Base-by-base conservation (phyloP, 306 rosid species). In the Citrullus amarus region DNA sequence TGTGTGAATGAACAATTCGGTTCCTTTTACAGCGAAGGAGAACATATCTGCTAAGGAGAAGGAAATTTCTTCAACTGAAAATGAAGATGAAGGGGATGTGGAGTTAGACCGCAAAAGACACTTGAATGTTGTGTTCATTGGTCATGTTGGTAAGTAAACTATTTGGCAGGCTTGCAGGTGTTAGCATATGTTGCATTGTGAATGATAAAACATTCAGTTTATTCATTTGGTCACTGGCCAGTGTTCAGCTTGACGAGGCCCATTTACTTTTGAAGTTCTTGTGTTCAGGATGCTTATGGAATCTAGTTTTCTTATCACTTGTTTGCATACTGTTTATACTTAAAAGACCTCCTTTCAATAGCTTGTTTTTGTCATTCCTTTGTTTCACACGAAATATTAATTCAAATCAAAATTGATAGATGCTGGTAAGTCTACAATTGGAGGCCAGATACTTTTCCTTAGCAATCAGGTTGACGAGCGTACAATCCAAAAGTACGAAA, bases 341-440 rank as follows among this genome's bases (percentile, higher is more conserved):
- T 20, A 50, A 30, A 8, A 50, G 6, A 30, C 20, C 44, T 71
- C 39, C 77, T 30, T 72, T 50, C 43, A 28, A 15, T 50, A 72
- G 43, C 30, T 72, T 50, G 3, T 46, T 34, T 72, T 28, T 72
- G 44, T 73, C 16, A 36, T 80, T 39, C 34, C 22, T 54, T 2
- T 28, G 9, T 54, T 32, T 66, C 57, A 50, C 30, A 2, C 28
- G 9, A 12, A 68, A 9, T 62, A 78, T 32, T 46, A n/a, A 51
- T 76, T 38, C 25, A 43, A 51, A 77, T 43, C 1, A 11, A 69
- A 50, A 61, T 87, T 82, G 69, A 71, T 79, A 95, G 99, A 95
- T 89, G 99, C 97, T 81, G 99, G 99, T 30, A 95, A 95, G 89
- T 95, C 99, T 67, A 95, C 99, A 17, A 91, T 91, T 73, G 99